phyloP scores from a whole-genome alignment of 306 rosid species.

The Dicorynia guianensis region DNA sequence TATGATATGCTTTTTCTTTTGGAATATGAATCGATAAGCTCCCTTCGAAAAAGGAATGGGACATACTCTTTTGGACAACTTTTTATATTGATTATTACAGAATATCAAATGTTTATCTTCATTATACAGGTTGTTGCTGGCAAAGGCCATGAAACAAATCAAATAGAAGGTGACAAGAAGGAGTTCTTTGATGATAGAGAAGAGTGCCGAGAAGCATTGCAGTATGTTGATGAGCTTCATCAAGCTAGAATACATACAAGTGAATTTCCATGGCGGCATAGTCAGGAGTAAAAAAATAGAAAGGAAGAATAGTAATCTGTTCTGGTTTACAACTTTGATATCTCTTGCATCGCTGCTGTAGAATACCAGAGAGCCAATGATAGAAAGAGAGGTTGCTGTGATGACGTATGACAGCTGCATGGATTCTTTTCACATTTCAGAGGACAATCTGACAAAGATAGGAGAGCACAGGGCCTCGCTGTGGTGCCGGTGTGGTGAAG shows the following conservation, averaged over 20 bases:
- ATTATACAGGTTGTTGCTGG: slow-evolving; percentile 87
- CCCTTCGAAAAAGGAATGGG: too few relatives aligned
- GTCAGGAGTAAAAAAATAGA: neutral
- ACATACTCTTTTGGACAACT: slow-evolving; percentile 5
- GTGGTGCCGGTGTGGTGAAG: slow-evolving; percentile 91
- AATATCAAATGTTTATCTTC: slow-evolving; percentile 25
- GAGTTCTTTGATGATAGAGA: slow-evolving; percentile 91
- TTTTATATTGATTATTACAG: neutral
- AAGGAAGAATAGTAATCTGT: neutral
- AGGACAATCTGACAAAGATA: slow-evolving; percentile 16
- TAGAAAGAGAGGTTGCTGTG: slow-evolving; percentile 29
- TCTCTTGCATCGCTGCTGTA: slow-evolving; percentile 46
- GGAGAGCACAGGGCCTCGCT: slow-evolving; percentile 30
- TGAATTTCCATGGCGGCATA: slow-evolving; percentile 99
- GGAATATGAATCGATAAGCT: too few relatives aligned
- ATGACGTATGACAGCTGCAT: slow-evolving; percentile 7
- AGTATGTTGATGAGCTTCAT: slow-evolving; percentile 94
- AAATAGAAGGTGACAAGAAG: slow-evolving; percentile 76
- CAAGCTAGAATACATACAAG: slow-evolving; percentile 96
- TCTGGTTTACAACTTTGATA: slow-evolving; percentile 31
- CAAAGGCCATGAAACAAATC: slow-evolving; percentile 88
- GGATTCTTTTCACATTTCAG: slow-evolving; percentile 28
- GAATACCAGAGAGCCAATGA: slow-evolving; percentile 97
- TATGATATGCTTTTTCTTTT: too few relatives aligned
- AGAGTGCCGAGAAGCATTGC: slow-evolving; percentile 97